phyloP scores from a whole-genome alignment of 176 grass and related monocot species.

The Lolium multiflorum region DNA sequence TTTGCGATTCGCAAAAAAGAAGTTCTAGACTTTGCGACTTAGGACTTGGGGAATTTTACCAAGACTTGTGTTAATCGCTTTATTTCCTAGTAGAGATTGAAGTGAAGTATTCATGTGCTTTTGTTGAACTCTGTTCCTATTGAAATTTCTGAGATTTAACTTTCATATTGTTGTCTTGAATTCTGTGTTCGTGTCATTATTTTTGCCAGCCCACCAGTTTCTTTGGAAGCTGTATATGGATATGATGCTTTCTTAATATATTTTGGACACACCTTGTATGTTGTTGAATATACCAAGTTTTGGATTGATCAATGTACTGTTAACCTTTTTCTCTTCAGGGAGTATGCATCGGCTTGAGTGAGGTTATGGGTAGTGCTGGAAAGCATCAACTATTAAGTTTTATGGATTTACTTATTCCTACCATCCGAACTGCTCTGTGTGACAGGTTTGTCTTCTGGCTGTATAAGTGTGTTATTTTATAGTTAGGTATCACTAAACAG shows the following conservation, averaged over 20 bases:
- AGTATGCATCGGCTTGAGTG: slow-evolving; percentile 99
- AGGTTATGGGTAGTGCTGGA: slow-evolving; percentile 96
- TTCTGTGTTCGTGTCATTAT: neutral
- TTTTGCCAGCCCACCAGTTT: neutral
- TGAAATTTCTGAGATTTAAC: slow-evolving; percentile 19
- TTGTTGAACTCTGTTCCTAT: neutral
- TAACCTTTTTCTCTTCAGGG: slow-evolving; percentile 62
- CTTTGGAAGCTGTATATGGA: slow-evolving; percentile 19
- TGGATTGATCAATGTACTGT: slow-evolving; percentile 10
- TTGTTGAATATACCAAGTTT: slow-evolving; percentile 28
- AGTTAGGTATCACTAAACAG: slow-evolving; percentile 27
- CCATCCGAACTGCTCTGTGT: slow-evolving; percentile 96
- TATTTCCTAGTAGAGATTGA: slow-evolving; percentile 29
- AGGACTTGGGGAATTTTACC: neutral
- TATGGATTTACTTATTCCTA: slow-evolving; percentile 95
- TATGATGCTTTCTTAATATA: slow-evolving; percentile 8
- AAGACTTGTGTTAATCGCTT: slow-evolving; percentile 14
- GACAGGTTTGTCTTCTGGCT: slow-evolving; percentile 77
- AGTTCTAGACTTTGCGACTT: neutral
- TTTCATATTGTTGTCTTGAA: slow-evolving; percentile 8
- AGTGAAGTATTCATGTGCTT: neutral
- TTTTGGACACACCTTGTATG: slow-evolving; percentile 33
- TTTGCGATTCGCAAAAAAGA: neutral
- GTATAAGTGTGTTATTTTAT: slow-evolving; percentile 40
- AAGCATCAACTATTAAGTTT: slow-evolving; percentile 93